These are phyloP conservation scores for Xerocomus nothofagi DNA, from an alignment of 1,284 basidiomycete species.

Conservation along the genomic window DNA sequence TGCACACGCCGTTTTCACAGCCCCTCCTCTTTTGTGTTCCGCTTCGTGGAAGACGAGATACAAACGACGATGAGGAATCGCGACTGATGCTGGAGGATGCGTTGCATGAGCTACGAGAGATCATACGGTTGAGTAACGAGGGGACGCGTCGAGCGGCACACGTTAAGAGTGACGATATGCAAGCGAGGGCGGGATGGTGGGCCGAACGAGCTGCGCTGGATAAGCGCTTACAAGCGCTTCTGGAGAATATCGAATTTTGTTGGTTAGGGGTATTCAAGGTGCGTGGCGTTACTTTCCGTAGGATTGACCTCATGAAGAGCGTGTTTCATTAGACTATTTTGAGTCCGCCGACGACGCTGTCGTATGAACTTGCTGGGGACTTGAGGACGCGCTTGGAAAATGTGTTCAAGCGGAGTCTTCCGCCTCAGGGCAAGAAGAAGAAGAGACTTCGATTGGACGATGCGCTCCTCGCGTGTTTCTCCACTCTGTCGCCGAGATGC, in stretches of 20 bases:
- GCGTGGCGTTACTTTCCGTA: conserved; percentile 14
- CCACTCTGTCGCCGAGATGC: conserved; percentile 77
- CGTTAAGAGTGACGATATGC: conserved; percentile 62
- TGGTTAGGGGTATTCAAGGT: conserved; percentile 99
- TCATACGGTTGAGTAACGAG: conserved; percentile 77
- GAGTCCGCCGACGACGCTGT: conserved; percentile 50
- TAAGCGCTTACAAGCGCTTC: conserved; percentile 68
- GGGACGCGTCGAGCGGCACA: conserved; percentile 73
- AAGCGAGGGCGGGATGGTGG: conserved; percentile 85
- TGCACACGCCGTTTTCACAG: conserved; percentile 53
- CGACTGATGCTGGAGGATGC: conserved; percentile 79
- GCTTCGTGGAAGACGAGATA: conserved; percentile 79
- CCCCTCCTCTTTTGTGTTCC: conserved; percentile 89
- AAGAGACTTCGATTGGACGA: conserved; percentile 53
- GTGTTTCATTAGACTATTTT: conserved; percentile 63
- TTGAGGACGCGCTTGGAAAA: conserved; percentile 70
- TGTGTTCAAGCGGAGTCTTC: conserved; percentile 68
- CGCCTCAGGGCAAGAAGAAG: conserved; percentile 42
- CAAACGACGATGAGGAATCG: conserved; percentile 65
- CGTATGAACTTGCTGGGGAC: conserved; percentile 48
- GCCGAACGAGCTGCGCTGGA: conserved; percentile 76
- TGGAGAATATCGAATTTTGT: conserved; percentile 88
- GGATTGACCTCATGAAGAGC: background rate
- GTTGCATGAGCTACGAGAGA: conserved; percentile 71
- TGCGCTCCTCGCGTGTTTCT: conserved; percentile 81